These are phyloP conservation scores for Fusarium multiceps DNA, from an alignment of 2,329 filamentous ascomycete species.

Conservation along the genomic window DNA sequence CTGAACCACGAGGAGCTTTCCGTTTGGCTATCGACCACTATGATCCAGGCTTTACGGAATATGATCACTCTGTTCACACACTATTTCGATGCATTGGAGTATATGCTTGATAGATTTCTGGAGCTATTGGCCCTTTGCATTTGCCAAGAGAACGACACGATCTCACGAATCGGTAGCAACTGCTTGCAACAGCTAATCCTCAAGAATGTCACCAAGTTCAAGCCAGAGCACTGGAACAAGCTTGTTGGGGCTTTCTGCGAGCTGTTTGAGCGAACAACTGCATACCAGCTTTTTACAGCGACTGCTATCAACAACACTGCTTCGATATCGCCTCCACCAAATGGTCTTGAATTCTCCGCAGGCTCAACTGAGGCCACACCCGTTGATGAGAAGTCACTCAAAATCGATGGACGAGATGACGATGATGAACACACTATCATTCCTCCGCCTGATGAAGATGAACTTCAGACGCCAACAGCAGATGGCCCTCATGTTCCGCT, in stretches of 20 bases:
- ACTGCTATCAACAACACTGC: slow-evolving; percentile 66
- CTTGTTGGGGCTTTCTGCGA: slow-evolving; percentile 97
- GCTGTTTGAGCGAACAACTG: slow-evolving; percentile 93
- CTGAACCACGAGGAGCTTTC: slow-evolving; percentile 96
- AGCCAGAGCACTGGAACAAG: slow-evolving; percentile 87
- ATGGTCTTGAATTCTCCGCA: slow-evolving; percentile 63
- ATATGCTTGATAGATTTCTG: slow-evolving; percentile 98
- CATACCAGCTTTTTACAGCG: slow-evolving; percentile 95
- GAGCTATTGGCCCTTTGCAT: slow-evolving; percentile 96
- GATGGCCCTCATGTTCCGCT: slow-evolving; percentile 61
- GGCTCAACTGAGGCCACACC: slow-evolving; percentile 53
- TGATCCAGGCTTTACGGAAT: slow-evolving; percentile 97
- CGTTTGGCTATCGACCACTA: slow-evolving; percentile 98
- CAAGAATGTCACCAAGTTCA: slow-evolving; percentile 95
- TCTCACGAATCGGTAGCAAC: slow-evolving; percentile 97
- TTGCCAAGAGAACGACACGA: slow-evolving; percentile 98
- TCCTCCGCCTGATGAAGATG: slow-evolving; percentile 51
- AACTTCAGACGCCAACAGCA: slow-evolving; percentile 49
- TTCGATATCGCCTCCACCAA: slow-evolving; percentile 62
- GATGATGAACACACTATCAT: slow-evolving; percentile 53
- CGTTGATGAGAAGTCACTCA: slow-evolving; percentile 67
- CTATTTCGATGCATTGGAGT: slow-evolving; percentile 95
- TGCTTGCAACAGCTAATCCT: slow-evolving; percentile 96
- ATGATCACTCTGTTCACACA: slow-evolving; percentile 99
- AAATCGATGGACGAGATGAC: slow-evolving; percentile 67